Evolutionary conservation across 108 stramenopile genomes (phyloP).

Genomic region (Chaetoceros tenuissimus): DNA sequence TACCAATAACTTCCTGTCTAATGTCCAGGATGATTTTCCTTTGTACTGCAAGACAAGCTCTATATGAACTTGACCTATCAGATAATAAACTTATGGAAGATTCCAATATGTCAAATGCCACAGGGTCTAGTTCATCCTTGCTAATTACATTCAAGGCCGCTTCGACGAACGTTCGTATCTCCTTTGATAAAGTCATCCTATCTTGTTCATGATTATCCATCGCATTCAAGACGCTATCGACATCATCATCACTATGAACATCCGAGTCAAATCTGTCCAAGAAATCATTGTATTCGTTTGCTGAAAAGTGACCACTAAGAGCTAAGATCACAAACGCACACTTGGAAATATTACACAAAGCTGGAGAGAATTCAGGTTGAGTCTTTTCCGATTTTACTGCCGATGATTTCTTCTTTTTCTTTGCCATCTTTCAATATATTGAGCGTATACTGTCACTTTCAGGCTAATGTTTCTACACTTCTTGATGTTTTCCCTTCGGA

Average conservation of each 20-base stretch:
- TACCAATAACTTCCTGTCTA: not conserved
- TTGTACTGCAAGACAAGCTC: not conserved
- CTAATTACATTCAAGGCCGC: not conserved
- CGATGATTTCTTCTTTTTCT: too few species aligned
- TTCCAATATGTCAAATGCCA: not conserved
- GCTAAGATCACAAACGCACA: not conserved
- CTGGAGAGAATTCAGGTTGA: too few species aligned
- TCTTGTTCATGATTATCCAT: not conserved
- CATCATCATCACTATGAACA: not conserved
- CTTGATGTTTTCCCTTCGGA: too few species aligned
- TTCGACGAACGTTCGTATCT: not conserved
- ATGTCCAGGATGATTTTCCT: not conserved
- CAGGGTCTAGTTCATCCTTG: not conserved
- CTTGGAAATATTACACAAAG: too few species aligned
- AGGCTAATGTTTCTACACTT: too few species aligned
- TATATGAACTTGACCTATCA: not conserved
- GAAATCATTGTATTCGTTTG: not conserved
- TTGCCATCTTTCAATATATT: too few species aligned
- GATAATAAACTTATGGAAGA: not conserved
- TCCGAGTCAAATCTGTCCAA: not conserved
- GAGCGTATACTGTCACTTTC: too few species aligned
- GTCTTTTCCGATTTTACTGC: too few species aligned
- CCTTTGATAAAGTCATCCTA: not conserved
- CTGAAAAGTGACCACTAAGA: not conserved
- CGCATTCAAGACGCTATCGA: not conserved